Base-by-base conservation (phyloP, 768 basidiomycete species). In the Termitomyces sp. region DNA sequence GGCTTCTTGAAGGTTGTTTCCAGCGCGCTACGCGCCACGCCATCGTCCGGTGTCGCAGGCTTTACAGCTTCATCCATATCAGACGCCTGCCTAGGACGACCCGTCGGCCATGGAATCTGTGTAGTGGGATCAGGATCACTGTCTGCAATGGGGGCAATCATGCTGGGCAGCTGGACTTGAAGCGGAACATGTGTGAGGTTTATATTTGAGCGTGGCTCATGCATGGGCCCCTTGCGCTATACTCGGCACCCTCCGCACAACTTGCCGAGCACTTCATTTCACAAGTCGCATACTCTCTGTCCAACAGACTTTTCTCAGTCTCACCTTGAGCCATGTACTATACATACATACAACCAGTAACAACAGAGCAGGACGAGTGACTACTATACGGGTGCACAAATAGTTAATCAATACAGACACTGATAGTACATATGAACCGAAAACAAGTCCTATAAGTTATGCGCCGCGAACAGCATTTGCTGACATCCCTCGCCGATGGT, bases 41-140 rank as follows among this genome's bases (percentile, higher is more conserved):
- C 43, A 56, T 56, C 64, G 21, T 47, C 56, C 16, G 52, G 46
- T n/a, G 53, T 58, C 8, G 42, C 57, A 8, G 49, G 44, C 37
- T 50, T 50, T 16, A 50, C 41, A 38, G 31, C 46, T 5, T 56
- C 53, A 31, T 57, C 53, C 27, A 48, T 17, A 56, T 46, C 61
- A 58, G 16, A 64, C 63, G 52, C 59, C n/a, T 59, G 61, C 29
- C 71, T 67, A 17, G 63, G 65, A 43, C 73, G 65, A 17, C 71
- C 68, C 50, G 81, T 76, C 47, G 90, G 90, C 90, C 90, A 92
- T 23, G 90, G 71, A 45, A 90, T 85, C 68, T 90, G 90, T 12
- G 84, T 86, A 0, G 87, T 87, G n/a, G 88, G 86, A 68, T 90
- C 89, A 23, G 75, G 75, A 62, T 89, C 85, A 58, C 71, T 71